A percentile compares a stretch with the other conserved stretches of the same genome.
Conservation (phyloP, 2,329 filamentous ascomycete genomes). For the Colletotrichum eremochloae region DNA sequence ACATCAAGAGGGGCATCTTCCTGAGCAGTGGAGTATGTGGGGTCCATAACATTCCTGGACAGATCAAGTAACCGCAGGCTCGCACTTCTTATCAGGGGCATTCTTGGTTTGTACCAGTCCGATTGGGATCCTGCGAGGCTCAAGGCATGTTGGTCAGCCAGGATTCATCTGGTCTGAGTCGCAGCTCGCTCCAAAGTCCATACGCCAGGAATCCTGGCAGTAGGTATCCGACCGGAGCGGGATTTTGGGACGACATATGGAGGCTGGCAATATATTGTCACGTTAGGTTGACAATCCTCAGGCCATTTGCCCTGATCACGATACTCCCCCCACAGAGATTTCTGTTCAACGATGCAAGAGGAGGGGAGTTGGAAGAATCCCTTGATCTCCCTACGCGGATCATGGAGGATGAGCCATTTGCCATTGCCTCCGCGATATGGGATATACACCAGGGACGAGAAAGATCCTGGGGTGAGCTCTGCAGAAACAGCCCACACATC, state of each 20-base stretch:
- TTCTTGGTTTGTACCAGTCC: background rate
- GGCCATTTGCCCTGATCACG: background rate
- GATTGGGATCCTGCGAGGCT: background rate
- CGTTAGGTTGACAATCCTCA: background rate
- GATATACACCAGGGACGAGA: slow-evolving; percentile 15
- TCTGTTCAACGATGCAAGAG: background rate
- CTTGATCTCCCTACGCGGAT: slow-evolving; percentile 19
- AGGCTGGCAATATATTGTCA: slow-evolving; percentile 13
- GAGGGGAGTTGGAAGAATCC: background rate
- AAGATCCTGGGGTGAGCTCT: slow-evolving; percentile 3
- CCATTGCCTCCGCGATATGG: background rate
- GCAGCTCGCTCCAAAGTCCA: background rate
- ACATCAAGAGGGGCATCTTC: background rate
- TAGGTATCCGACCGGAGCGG: background rate
- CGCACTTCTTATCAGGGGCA: background rate
- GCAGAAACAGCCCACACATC: slow-evolving; percentile 22
- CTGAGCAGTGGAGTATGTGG: background rate
- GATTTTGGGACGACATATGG: background rate
- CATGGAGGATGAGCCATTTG: slow-evolving; percentile 16
- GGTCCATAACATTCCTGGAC: slow-evolving; percentile 17
- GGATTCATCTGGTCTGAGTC: slow-evolving; percentile 3
- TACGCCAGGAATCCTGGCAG: background rate
- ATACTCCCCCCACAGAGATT: background rate
- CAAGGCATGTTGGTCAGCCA: slow-evolving; percentile 5
- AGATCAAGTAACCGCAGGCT: background rate